phyloP scores from a whole-genome alignment of 2,329 filamentous ascomycete species.

The Albophoma yamanashiensis region DNA sequence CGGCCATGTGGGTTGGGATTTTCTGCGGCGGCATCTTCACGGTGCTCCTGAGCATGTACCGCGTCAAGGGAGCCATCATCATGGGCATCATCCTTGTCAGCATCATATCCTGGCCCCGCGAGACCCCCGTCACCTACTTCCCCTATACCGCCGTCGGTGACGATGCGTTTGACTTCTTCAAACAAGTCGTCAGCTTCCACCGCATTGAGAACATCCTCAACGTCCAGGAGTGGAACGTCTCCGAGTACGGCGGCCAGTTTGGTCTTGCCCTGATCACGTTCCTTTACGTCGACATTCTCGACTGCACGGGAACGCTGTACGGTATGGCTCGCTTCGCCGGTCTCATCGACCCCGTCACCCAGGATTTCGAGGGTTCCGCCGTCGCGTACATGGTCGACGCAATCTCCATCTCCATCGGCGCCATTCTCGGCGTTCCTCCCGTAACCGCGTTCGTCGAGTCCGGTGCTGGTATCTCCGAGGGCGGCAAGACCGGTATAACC shows the following conservation, averaged over 20 bases:
- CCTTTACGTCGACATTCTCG: conserved; percentile 82
- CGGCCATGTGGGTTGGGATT: conserved; percentile 79
- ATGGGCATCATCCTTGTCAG: conserved; percentile 73
- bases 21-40: conserved; percentile 79
- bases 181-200: conserved; percentile 76
- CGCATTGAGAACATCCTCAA: conserved; percentile 58
- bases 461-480: conserved; percentile 83
- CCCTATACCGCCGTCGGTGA: conserved; percentile 61
- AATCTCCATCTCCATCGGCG: conserved; percentile 65
- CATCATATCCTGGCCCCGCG: conserved; percentile 79
- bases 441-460: conserved; percentile 84
- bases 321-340: conserved; percentile 81
- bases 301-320: conserved; percentile 78
- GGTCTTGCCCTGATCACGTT: conserved; percentile 80
- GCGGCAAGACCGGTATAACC: conserved; percentile 76
- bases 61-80: conserved; percentile 80
- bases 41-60: conserved; percentile 71
- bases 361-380: conserved; percentile 80
- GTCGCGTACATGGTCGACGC: conserved; percentile 79
- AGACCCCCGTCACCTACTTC: conserved; percentile 70
- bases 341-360: conserved; percentile 68
- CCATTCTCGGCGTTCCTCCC: conserved; percentile 66
- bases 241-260: conserved; percentile 61
- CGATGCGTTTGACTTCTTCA: conserved; percentile 74
- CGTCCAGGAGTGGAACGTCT: conserved; percentile 65